These are phyloP conservation scores for Pythium myriotylum DNA, from an alignment of 352 stramenopile genomes.

Conservation along the genomic window DNA sequence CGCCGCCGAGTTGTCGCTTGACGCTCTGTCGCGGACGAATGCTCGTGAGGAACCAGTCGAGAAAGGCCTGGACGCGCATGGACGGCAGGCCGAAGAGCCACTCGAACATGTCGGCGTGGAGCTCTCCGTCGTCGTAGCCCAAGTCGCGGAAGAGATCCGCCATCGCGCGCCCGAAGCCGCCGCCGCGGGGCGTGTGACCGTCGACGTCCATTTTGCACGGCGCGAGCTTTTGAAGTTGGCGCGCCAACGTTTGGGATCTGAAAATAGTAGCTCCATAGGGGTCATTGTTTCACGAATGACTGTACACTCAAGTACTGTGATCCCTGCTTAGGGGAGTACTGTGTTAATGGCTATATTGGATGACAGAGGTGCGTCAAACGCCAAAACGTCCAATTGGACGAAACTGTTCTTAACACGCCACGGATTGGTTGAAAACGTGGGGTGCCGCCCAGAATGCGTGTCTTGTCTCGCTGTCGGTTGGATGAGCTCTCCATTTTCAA, in stretches of 20 bases:
- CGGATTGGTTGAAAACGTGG: constrained; percentile 7
- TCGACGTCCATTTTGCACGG: constrained; percentile 10
- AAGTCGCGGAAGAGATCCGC: constrained; percentile 40
- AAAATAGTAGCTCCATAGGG: background rate
- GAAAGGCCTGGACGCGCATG: constrained; percentile 45
- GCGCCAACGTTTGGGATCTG: background rate
- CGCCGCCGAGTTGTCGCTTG: constrained; percentile 22
- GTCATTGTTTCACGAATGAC: background rate
- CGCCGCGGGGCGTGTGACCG: constrained; percentile 2
- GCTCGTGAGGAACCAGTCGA: constrained; percentile 44
- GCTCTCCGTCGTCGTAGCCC: constrained; percentile 36
- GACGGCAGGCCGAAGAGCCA: constrained; percentile 44
- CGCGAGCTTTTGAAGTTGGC: constrained; percentile 11
- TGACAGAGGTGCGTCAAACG: background rate
- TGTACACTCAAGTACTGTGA: background rate
- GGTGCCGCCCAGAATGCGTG: constrained; percentile 4
- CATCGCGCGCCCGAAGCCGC: constrained; percentile 35
- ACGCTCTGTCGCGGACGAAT: constrained; percentile 37
- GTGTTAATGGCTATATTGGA: background rate
- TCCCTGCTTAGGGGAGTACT: background rate
- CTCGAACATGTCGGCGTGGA: constrained; percentile 38
- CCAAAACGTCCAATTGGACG: constrained; percentile 21
- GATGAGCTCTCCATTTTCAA: constrained; percentile 15
- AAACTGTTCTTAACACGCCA: background rate
- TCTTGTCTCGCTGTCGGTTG: constrained; percentile 19